Base-by-base conservation (phyloP, 2,329 filamentous ascomycete species). In the Myrmaecium sp. region DNA sequence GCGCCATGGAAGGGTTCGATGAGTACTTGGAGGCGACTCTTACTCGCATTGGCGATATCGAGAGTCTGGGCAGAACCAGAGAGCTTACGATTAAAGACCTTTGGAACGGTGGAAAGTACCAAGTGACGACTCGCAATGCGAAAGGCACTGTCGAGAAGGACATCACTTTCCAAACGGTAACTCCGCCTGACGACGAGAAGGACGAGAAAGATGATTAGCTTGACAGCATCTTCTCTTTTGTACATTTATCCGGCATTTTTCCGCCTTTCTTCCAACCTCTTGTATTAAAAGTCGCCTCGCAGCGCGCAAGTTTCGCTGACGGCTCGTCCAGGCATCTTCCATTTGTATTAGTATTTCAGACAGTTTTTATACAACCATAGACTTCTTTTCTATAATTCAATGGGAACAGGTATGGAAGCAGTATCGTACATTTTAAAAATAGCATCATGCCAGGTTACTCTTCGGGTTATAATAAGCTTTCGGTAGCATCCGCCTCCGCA, bases 11-110 rank as follows among this genome's bases (percentile, higher is more conserved):
- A 4, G 79, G 79, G 5, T 98, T 98, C 49, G 72, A 82, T 14
- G 61, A 84, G 36, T 75, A 83, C 47, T 57, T 98, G 10, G 73
- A 92, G 33, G 73, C 66, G 3, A 95, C 89, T 0, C 58, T 93
- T 14, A 67, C 86, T 31, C 68, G 89, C 13, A 98, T 98, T 38
- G 56, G 64, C n/a, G 84, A 77, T 36, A 98, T 98, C 46, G 89
- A 98, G 60, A 84, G 75, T 42, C 62, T 98, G 34, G 86, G 84
- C 18, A 65, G 89, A 35, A 98, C 89, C n/a, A 72, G 86, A 34
- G 89, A 98, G 54, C 51, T 98, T 27, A 91, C 92, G 1, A 79
- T 92, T 36, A 98, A 98, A 58, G 89, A 95, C 50, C 61, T 95
- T 20, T 86, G 89, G 43, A 60, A 84, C 17, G 73, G 79, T 8